Evolutionary conservation across 768 basidiomycete genomes (phyloP).

Genomic region (Nidularia pulvinata): DNA sequence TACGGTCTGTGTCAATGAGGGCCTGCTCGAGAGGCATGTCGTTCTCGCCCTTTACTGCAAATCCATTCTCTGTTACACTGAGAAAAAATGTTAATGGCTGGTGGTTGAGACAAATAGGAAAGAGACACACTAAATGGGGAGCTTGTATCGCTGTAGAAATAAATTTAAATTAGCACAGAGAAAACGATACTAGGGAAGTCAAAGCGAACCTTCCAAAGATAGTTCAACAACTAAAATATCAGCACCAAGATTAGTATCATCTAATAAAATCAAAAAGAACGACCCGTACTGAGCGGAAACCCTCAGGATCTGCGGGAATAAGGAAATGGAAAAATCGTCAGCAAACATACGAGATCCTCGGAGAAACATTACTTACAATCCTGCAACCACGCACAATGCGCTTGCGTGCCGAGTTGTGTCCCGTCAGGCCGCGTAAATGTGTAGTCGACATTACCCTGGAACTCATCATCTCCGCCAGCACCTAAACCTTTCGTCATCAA

Average conservation of each 20-base stretch:
- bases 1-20: constrained; percentile 58
- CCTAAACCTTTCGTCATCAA: constrained; percentile 22
- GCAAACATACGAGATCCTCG: neutral
- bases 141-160: constrained; percentile 27
- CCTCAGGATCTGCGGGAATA: constrained; percentile 44
- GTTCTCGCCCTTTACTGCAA: constrained; percentile 67
- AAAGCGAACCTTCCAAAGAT: too few relatives aligned
- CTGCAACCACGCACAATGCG: constrained; percentile 67
- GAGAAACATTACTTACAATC: constrained; percentile 40
- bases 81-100: neutral
- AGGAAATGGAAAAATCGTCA: neutral
- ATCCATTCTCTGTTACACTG: constrained; percentile 77
- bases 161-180: neutral
- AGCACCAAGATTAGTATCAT: too few relatives aligned
- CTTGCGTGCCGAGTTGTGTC: constrained; percentile 64
- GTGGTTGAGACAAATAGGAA: neutral
- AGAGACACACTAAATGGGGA: constrained; percentile 32
- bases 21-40: constrained; percentile 50
- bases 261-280: too few relatives aligned
- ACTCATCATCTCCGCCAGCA: constrained; percentile 61
- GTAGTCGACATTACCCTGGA: constrained; percentile 59
- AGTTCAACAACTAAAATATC: too few relatives aligned
- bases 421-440: constrained; percentile 66
- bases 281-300: constrained; percentile 56
- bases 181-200: neutral